These are phyloP conservation scores for Beauveria caledonica DNA, from an alignment of 2,329 filamentous ascomycete species.

Conservation along the genomic window DNA sequence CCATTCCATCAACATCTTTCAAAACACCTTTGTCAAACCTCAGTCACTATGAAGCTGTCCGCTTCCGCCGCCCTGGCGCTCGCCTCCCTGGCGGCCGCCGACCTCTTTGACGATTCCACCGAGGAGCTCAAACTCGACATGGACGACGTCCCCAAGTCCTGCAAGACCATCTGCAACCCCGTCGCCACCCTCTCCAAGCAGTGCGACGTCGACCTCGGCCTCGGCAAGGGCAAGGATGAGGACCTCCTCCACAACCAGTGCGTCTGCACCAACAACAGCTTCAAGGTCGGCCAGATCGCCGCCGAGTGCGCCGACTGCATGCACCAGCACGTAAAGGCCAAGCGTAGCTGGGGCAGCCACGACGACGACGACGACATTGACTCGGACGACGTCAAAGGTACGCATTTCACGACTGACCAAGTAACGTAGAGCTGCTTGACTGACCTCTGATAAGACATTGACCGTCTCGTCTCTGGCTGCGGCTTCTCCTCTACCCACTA, in stretches of 20 bases:
- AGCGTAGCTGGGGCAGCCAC: conserved; percentile 14
- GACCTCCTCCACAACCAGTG: conserved; percentile 31
- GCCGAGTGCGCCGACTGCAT: conserved; percentile 32
- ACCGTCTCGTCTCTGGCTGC: conserved; percentile 26
- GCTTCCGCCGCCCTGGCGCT: conserved; percentile 15
- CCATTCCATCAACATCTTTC: too few relatives aligned
- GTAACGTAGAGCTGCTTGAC: neutral
- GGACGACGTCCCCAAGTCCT: conserved; percentile 27
- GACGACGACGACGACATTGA: conserved; percentile 13
- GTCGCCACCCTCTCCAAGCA: conserved; percentile 25
- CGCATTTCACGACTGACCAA: neutral
- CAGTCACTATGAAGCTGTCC: conserved; percentile 20
- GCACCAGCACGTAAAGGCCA: conserved; percentile 21
- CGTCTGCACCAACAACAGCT: conserved; percentile 32
- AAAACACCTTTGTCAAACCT: too few relatives aligned
- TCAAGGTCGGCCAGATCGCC: conserved; percentile 29
- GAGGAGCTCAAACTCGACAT: conserved; percentile 27
- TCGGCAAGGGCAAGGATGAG: conserved; percentile 25
- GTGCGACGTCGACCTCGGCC: conserved; percentile 27
- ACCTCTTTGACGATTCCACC: conserved; percentile 19
- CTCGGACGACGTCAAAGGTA: conserved; percentile 17
- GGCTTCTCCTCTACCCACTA: conserved; percentile 26
- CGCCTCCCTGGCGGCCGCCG: conserved; percentile 21
- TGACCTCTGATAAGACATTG: conserved; percentile 23
- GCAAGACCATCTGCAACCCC: conserved; percentile 29